A percentile compares a stretch with the other conserved stretches of the same genome.
phyloP scores from a whole-genome alignment of 768 basidiomycete species.

The Naganishia onofrii region DNA sequence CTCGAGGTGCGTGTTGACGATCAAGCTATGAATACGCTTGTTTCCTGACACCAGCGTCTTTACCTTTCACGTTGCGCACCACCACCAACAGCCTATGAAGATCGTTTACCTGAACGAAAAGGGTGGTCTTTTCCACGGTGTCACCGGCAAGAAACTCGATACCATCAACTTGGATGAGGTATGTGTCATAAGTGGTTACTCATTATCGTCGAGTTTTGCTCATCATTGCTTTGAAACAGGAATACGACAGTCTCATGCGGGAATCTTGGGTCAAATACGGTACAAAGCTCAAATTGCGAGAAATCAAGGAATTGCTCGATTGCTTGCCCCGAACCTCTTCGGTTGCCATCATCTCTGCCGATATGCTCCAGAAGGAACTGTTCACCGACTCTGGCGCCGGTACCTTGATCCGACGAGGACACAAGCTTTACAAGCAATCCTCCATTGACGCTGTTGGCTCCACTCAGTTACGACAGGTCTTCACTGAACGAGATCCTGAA shows the following conservation, averaged over 20 bases:
- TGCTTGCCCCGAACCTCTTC: constrained; percentile 96
- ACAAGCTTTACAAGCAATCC: constrained; percentile 90
- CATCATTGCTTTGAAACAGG: constrained; percentile 55
- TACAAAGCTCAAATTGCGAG: constrained; percentile 96
- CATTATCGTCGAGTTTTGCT: constrained; percentile 20
- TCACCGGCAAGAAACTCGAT: constrained; percentile 91
- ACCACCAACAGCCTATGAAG: constrained; percentile 67
- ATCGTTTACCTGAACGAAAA: constrained; percentile 98
- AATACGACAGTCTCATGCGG: constrained; percentile 94
- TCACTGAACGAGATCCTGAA: constrained; percentile 93
- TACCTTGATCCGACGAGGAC: constrained; percentile 94
- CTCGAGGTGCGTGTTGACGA: constrained; percentile 59
- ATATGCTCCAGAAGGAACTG: constrained; percentile 91
- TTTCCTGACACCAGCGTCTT: neutral
- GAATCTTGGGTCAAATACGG: constrained; percentile 99
- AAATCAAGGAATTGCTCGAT: constrained; percentile 98
- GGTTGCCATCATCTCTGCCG: constrained; percentile 92
- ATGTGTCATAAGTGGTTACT: neutral
- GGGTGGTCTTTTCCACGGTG: constrained; percentile 95
- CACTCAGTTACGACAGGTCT: constrained; percentile 88
- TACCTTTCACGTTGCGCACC: neutral
- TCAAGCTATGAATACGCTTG: neutral
- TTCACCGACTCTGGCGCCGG: constrained; percentile 98
- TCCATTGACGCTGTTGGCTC: constrained; percentile 80
- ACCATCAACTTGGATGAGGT: constrained; percentile 93